Evolutionary conservation across 371 early-diverging fungal species (phyloP), one percentile per base, ranked within the genome.

Genomic region (Mortierella sp.): DNA sequence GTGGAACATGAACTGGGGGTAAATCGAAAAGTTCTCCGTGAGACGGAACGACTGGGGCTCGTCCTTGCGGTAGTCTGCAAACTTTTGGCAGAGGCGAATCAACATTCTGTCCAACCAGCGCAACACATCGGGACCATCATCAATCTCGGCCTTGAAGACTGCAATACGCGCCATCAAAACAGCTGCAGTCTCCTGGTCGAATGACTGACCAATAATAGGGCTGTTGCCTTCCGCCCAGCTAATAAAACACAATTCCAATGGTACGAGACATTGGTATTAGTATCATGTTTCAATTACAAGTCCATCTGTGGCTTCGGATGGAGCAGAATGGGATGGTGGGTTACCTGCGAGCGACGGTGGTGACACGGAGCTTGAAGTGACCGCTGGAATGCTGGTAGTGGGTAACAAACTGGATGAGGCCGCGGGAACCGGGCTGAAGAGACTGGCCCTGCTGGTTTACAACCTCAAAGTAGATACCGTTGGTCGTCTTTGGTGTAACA

Each of bases 1-100:
- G 82, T 99, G 99, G 93, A 99, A 99, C 99, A 99, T 99, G 86
- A 99, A 99, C 88, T 99, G 99, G 37, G 99, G 99, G 87, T 99
- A 99, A 80, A 98, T 98, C 2, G 96, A 94, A 86, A 99, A 99
- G 87, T 96, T 97, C 58, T 95, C 95, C 0, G 95, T 90, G 45
- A 99, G 89, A n/a, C 94, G 92, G 91, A 99, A 96, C 34, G 96
- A 95, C 40, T 91, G 89, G 14, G 99, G 97, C 76, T 98, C 99
- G 64, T 99, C 99, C 87, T 97, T 98, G 43, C 96, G 92, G 86
- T 96, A 99, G 67, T 96, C 97, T 9, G 97, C 99, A 88, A 97
- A 99, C 77, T 95, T 94, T 87, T 98, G 99, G 86, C 99, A 98
- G 84, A 99, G 91, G 6, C 99, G 93, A 77, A 99, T 99, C 61